Evolutionary conservation across 1,284 basidiomycete genomes (phyloP), one percentile per base, ranked within the genome.

Genomic region (Tausonia pullulans): DNA sequence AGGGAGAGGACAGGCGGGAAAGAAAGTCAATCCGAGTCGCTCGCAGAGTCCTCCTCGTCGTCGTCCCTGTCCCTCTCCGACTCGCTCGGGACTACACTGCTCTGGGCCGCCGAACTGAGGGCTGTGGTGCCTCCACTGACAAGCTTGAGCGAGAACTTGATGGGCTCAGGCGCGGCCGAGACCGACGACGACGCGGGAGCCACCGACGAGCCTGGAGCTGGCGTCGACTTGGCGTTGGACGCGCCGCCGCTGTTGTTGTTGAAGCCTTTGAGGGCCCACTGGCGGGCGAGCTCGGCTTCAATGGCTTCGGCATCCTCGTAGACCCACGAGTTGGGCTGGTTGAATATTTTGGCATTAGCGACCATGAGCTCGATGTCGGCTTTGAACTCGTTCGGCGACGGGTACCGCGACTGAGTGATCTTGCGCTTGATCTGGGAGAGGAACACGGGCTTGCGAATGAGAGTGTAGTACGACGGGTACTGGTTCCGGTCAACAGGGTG

Each of bases 251-350:
- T 45, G 70, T 67, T 58, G 65, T 67, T 9, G 67, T 61, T 56
- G 16, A 71, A 61, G 66, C 74, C 71, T 59, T 73, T 70, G 3
- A 71, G 27, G 27, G 27, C 71, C 64, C 70, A 74, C 44, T 84
- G 78, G 40, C 81, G 79, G 68, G 87, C 81, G 72, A 93, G 90
- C 59, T 86, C 85, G 71, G 86, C 87, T 78, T 93, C 87, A 86
- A 95, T 90, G 77, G 89, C 87, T 62, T 90, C 85, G 2, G 95
- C 93, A 69, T 97, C 92, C 69, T 89, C 82, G 78, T 92, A 96
- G 44, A 98, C 93, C 86, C 90, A 88, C 0, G 89, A 91, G 1
- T 71, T 75, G 61, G 75, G 73, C 63, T 73, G 61, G 75, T 94
- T 90, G 79, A 92, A 95, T 52, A 84, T 88, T 72, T 88, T 84